phyloP scores from a whole-genome alignment of 139 green algal genomes.

The Microglena sp. region DNA sequence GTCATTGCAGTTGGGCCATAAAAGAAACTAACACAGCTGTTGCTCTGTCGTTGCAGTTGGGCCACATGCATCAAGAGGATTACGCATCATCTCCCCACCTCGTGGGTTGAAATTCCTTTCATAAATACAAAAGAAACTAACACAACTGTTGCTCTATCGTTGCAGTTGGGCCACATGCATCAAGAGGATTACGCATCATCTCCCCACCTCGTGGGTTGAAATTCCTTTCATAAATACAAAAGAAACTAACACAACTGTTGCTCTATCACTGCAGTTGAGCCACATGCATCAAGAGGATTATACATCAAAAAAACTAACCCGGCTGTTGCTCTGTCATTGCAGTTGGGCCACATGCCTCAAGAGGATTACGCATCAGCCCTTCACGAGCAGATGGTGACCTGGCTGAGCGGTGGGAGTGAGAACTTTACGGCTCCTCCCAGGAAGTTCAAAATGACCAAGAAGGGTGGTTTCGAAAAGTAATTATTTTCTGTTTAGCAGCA shows the following conservation, averaged over 20 bases:
- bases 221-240: background rate
- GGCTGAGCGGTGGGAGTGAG: slow-evolving; percentile 18
- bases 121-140: background rate
- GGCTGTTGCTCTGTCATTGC: no score
- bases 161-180: background rate
- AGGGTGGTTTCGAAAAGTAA: slow-evolving; percentile 18
- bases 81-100: no score
- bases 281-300: background rate
- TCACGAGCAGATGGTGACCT: slow-evolving; percentile 19
- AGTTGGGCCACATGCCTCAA: slow-evolving; percentile 38
- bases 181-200: background rate
- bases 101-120: background rate
- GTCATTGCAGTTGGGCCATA: no score
- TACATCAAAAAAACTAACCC: no score
- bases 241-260: background rate
- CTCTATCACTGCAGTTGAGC: background rate
- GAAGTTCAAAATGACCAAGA: slow-evolving; percentile 24
- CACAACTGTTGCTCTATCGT: background rate
- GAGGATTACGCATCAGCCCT: slow-evolving; percentile 32
- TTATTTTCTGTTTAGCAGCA: no score
- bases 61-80: background rate
- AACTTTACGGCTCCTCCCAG: background rate
- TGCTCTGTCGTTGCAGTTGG: background rate
- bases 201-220: no score
- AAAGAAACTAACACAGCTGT: slow-evolving; percentile 7